Percentiles rank a stretch among this genome's conserved stretches.
phyloP scores from a whole-genome alignment of 768 basidiomycete species.

The Hygrophoropsis aurantiaca region DNA sequence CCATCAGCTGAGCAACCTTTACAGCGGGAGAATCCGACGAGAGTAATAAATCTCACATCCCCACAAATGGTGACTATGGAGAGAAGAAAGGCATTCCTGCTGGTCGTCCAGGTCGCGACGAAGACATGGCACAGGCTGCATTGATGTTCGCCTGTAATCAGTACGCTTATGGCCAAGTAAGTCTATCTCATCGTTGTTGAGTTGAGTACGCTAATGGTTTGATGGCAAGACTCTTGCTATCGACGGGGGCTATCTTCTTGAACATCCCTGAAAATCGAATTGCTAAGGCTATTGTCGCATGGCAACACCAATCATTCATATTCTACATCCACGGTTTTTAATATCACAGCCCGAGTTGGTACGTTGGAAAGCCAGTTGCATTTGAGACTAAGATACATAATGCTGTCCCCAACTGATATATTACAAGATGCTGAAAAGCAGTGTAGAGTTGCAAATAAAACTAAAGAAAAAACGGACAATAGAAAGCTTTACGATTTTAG shows the following conservation, averaged over 20 bases:
- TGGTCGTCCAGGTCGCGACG: conserved; percentile 32
- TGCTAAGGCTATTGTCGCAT: neutral
- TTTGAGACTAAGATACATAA: too few relatives aligned
- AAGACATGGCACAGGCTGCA: conserved; percentile 35
- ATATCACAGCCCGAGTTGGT: too few relatives aligned
- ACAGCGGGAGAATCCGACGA: conserved; percentile 21
- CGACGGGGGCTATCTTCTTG: conserved; percentile 28
- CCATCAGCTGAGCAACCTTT: too few relatives aligned
- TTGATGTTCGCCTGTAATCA: conserved; percentile 31
- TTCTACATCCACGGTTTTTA: too few relatives aligned
- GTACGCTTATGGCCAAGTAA: conserved; percentile 36
- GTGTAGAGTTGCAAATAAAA: neutral
- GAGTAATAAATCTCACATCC: conserved; percentile 31
- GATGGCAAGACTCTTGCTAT: conserved; percentile 17
- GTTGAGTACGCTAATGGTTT: neutral
- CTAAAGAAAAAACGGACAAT: neutral
- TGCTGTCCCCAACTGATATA: neutral
- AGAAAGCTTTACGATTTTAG: neutral
- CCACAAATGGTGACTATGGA: conserved; percentile 23
- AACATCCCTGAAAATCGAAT: conserved; percentile 19
- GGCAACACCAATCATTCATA: neutral
- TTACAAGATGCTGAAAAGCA: neutral
- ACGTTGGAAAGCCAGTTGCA: too few relatives aligned
- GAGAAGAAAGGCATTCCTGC: conserved; percentile 36
- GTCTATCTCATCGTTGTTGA: neutral